phyloP scores from a whole-genome alignment of 2,329 filamentous ascomycete genomes.

The Monosporascus sp. region DNA sequence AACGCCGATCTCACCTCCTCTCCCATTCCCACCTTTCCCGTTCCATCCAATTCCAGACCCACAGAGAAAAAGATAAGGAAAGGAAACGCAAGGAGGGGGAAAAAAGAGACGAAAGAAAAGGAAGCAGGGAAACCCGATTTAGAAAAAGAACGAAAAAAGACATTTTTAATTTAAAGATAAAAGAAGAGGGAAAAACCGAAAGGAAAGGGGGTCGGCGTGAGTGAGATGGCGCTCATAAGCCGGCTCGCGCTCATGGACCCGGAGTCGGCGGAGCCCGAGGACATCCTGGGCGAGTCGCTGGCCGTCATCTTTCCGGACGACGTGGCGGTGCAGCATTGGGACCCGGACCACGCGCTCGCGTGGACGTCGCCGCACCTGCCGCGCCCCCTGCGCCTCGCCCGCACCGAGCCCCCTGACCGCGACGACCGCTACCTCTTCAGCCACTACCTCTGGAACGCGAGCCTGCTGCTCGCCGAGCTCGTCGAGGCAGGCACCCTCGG shows the following conservation, averaged over 20 bases:
- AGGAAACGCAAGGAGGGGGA: no score
- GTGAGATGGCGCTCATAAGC: slow-evolving; percentile 38
- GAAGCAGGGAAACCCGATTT: no score
- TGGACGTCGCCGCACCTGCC: slow-evolving; percentile 52
- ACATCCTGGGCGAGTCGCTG: slow-evolving; percentile 53
- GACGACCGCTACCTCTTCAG: slow-evolving; percentile 57
- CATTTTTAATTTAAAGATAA: no score
- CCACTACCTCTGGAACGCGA: slow-evolving; percentile 70
- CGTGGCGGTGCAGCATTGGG: slow-evolving; percentile 60
- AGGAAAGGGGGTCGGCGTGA: no score
- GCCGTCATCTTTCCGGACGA: slow-evolving; percentile 65
- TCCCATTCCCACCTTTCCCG: no score
- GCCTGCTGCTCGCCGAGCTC: slow-evolving; percentile 48
- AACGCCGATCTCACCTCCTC: no score
- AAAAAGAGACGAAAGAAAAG: no score
- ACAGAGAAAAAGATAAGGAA: no score
- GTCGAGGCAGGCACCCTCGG: slow-evolving; percentile 44
- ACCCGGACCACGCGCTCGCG: slow-evolving; percentile 49
- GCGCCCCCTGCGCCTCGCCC: slow-evolving; percentile 36
- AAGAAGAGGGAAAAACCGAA: no score
- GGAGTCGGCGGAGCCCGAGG: slow-evolving; percentile 43
- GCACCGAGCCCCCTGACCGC: slow-evolving; percentile 44
- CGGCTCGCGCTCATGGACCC: slow-evolving; percentile 36
- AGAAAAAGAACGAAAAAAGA: no score
- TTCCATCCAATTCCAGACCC: no score